Conservation (phyloP, 352 stramenopile species). For the Pythium dissotocum region DNA sequence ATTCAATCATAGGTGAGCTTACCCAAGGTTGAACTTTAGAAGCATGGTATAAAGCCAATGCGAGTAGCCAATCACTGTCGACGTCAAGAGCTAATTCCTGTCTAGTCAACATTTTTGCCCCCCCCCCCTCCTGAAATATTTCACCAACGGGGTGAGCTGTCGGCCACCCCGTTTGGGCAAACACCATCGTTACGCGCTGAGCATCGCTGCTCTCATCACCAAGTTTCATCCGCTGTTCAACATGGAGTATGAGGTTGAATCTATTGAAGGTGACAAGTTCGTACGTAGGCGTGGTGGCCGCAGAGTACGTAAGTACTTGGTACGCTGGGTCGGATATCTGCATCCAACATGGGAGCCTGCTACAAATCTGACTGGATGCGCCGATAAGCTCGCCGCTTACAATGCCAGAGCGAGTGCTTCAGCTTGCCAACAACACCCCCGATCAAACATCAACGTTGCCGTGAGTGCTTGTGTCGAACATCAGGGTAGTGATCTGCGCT, state of each 20-base stretch:
- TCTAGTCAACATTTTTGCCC: not conserved
- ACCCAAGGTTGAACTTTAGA: not conserved
- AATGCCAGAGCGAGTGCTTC: too few relatives aligned
- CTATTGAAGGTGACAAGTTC: not conserved
- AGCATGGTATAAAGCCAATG: not conserved
- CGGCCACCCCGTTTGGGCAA: not conserved
- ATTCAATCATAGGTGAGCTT: not conserved
- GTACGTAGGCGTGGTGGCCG: not conserved
- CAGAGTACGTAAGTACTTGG: not conserved
- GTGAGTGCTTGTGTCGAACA: too few relatives aligned
- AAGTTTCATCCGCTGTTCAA: not conserved
- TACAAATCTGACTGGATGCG: not conserved
- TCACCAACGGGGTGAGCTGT: not conserved
- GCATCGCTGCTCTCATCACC: too few relatives aligned
- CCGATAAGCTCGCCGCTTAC: not conserved
- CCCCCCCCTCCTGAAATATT: not conserved
- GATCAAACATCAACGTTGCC: too few relatives aligned
- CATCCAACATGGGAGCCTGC: not conserved
- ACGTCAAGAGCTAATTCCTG: not conserved
- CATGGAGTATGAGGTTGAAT: not conserved
- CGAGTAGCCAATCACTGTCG: not conserved
- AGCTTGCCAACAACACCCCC: too few relatives aligned
- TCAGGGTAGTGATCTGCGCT: too few relatives aligned
- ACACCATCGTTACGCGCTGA: not conserved
- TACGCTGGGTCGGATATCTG: not conserved